Base-by-base conservation (phyloP, 2,329 filamentous ascomycete genomes). In the Fusarium oligoseptatum region DNA sequence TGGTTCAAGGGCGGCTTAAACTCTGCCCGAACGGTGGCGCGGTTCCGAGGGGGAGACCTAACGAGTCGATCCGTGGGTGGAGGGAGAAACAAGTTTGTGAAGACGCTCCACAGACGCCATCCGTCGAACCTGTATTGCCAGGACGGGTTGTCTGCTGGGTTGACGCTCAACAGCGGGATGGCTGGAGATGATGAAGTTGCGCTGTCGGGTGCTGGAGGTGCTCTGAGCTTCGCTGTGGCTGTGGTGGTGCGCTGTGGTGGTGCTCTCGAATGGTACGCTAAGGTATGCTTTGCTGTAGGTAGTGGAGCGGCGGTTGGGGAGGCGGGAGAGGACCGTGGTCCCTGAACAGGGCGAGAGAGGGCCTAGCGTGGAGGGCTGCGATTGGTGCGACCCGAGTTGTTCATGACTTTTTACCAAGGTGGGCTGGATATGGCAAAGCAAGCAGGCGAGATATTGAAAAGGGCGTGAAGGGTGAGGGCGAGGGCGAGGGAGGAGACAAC, bases 331-430 rank as follows among this genome's bases (percentile, higher is more conserved):
- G 60, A 41, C 66, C 63, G 71, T 69, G 70, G 73, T 77, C 68
- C 75, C 71, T 75, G 74, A 48, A 72, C 68, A 74, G 71, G 60
- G 63, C 67, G 74, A 71, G 70, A 72, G 67, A 72, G 67, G 69
- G 67, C 67, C 69, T 77, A 76, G 81, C 80, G 81, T 82, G 81
- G 79, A 78, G 65, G 74, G 50, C 70, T 67, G 65, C 76, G 77
- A 82, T 82, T 82, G 81, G 81, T 75, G 71, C 68, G 70, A 75
- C 66, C 63, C 27, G 45, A 65, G 55, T 72, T 66, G 63, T 45
- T 63, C 62, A 74, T 67, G 66, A 66, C 62, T 68, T 65, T 52
- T 57, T 45, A 69, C 64, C 50, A 57, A 70, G 50, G 64, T 48
- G 45, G 50, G 55, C 29, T 56, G 60, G 36, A 55, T 24, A 50